phyloP scores from a whole-genome alignment of 164 flowering plant species.

The Aristolochia californica region DNA sequence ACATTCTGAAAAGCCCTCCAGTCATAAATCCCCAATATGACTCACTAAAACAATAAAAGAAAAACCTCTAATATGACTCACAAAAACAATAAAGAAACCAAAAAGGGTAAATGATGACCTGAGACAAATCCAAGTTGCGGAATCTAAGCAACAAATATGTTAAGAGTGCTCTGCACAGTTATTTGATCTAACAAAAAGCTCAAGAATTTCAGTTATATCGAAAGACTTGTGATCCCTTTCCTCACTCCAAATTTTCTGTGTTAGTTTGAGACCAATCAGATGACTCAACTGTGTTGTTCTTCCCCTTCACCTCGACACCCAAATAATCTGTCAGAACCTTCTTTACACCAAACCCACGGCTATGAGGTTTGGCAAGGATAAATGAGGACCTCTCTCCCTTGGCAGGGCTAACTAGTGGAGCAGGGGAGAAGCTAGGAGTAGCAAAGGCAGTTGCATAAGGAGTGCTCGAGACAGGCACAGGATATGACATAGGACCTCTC shows the following conservation, averaged over 20 bases:
- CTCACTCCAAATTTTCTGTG: constrained; percentile 8
- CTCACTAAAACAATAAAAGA: no score
- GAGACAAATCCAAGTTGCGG: no score
- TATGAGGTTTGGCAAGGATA: constrained; percentile 31
- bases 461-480: constrained; percentile 59
- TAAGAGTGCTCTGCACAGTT: no score
- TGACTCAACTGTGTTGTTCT: constrained; percentile 22
- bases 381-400: constrained; percentile 59
- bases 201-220: neutral
- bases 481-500: constrained; percentile 37
- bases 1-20: neutral
- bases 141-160: no score
- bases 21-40: no score
- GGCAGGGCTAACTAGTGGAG: constrained; percentile 45
- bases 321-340: constrained; percentile 70
- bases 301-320: constrained; percentile 42
- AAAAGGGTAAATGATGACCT: no score
- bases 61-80: no score
- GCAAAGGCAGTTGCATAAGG: constrained; percentile 43
- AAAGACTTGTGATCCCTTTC: neutral
- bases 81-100: no score
- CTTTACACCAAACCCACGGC: constrained; percentile 69
- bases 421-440: constrained; percentile 60
- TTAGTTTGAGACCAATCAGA: constrained; percentile 4
- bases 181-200: neutral